phyloP scores from a whole-genome alignment of 1,284 basidiomycete species.

The Ceratobasidium sp. region DNA sequence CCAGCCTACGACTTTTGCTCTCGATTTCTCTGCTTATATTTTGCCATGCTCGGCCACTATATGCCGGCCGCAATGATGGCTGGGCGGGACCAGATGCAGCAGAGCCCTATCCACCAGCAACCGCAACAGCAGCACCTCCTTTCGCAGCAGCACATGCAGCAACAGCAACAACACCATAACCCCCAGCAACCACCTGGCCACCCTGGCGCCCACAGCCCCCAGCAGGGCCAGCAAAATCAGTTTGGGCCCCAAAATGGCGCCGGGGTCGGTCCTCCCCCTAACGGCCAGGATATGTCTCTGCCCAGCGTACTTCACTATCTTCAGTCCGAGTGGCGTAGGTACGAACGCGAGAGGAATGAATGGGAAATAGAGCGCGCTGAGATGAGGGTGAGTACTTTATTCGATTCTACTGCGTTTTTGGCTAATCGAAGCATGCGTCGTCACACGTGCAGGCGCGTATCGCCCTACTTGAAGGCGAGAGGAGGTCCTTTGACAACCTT shows the following conservation, averaged over 20 bases:
- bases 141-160: constrained; percentile 51
- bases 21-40: neutral
- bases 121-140: constrained; percentile 42
- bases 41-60: constrained; percentile 38
- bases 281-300: constrained; percentile 90
- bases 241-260: constrained; percentile 65
- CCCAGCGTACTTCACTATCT: constrained; percentile 97
- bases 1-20: constrained; percentile 23
- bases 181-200: constrained; percentile 58
- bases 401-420: constrained; percentile 48
- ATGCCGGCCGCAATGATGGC: constrained; percentile 42
- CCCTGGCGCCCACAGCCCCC: constrained; percentile 50
- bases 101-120: constrained; percentile 39
- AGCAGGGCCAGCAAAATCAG: constrained; percentile 68
- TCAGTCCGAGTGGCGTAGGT: constrained; percentile 97
- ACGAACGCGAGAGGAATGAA: constrained; percentile 97
- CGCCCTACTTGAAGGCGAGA: constrained; percentile 96
- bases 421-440: constrained; percentile 53
- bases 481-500: constrained; percentile 95
- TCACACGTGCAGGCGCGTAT: constrained; percentile 80
- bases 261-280: constrained; percentile 68
- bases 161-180: constrained; percentile 59
- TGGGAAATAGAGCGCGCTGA: constrained; percentile 99
- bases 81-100: constrained; percentile 31
- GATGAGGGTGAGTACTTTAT: constrained; percentile 84